Evolutionary conservation across 192 early-diverging fungal genomes (phyloP).

Genomic region (Phlyctochytrium bullatum): DNA sequence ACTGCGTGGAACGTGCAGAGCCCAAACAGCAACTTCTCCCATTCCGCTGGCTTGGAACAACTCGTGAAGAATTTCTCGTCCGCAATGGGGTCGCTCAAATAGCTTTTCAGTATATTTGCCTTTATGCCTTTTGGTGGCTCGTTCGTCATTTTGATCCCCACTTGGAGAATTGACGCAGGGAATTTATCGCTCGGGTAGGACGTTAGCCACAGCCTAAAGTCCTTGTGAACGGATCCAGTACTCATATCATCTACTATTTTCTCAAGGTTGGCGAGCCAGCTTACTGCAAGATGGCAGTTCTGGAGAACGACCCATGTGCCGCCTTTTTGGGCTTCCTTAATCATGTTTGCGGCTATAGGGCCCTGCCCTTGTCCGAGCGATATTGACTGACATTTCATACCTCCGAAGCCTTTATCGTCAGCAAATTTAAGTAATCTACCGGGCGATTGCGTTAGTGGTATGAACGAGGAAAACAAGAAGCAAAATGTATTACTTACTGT

Average conservation of each 20-base stretch:
- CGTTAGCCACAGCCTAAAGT: conserved; percentile 61
- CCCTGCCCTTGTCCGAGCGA: conserved; percentile 66
- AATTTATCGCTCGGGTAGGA: conserved; percentile 59
- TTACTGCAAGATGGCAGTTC: conserved; percentile 65
- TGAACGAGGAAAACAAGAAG: not conserved
- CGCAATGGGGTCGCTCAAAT: conserved; percentile 57
- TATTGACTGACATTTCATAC: conserved; percentile 54
- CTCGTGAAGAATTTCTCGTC: conserved; percentile 57
- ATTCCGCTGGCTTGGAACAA: conserved; percentile 50
- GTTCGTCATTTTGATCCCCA: conserved; percentile 65
- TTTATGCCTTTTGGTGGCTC: conserved; percentile 63
- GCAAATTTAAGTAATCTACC: conserved; percentile 62
- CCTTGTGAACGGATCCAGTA: conserved; percentile 49
- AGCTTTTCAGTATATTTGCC: conserved; percentile 58
- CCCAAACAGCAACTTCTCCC: conserved; percentile 65
- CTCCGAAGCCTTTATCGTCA: conserved; percentile 57
- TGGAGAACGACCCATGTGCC: conserved; percentile 66
- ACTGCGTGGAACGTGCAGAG: conserved; percentile 66
- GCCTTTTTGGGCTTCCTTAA: conserved; percentile 54
- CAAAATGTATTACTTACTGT: conserved; percentile 38
- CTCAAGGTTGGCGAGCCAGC: conserved; percentile 54
- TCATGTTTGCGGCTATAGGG: conserved; percentile 60
- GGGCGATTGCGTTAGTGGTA: conserved; percentile 7
- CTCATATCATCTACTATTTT: conserved; percentile 64
- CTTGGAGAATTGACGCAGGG: conserved; percentile 56